Percentiles rank a stretch among this genome's conserved stretches.
phyloP scores from a whole-genome alignment of 78 protist genomes.

The Dictyostelium firmibasis region DNA sequence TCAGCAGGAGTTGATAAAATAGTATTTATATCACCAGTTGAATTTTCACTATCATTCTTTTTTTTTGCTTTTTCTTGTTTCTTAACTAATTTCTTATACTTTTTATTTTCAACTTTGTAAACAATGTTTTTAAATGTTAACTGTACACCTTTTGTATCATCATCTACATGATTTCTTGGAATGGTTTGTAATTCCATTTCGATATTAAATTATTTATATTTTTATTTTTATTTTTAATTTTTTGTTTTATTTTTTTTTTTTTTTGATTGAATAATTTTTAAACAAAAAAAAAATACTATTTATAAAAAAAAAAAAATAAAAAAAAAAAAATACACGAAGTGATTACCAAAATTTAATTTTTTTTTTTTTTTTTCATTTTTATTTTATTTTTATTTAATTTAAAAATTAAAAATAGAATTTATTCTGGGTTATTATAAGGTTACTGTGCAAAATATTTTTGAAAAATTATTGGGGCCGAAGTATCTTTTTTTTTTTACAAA shows the following conservation, averaged over 20 bases:
- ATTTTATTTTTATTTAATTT: too few relatives aligned
- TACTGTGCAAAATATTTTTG: too few relatives aligned
- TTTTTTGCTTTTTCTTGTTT: neutral
- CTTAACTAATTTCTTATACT: neutral
- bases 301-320: too few relatives aligned
- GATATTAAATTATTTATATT: too few relatives aligned
- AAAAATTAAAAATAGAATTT: too few relatives aligned
- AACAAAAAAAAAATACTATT: neutral
- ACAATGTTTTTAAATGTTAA: conserved; percentile 8
- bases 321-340: too few relatives aligned
- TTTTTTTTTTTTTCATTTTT: too few relatives aligned
- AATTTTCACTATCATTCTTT: neutral
- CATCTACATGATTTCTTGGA: neutral
- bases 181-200: neutral
- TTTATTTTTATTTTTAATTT: neutral
- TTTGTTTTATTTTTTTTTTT: neutral
- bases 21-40: neutral
- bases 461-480: too few relatives aligned
- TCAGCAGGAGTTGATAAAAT: neutral
- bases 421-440: too few relatives aligned
- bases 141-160: conserved; percentile 4
- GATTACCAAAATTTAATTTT: too few relatives aligned
- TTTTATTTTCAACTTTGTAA: neutral
- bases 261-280: neutral
- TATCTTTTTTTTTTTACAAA: too few relatives aligned